Percentiles rank a stretch among this genome's conserved stretches.
phyloP scores from a whole-genome alignment of 78 protist species.

The Trichosphaerium sp. region DNA sequence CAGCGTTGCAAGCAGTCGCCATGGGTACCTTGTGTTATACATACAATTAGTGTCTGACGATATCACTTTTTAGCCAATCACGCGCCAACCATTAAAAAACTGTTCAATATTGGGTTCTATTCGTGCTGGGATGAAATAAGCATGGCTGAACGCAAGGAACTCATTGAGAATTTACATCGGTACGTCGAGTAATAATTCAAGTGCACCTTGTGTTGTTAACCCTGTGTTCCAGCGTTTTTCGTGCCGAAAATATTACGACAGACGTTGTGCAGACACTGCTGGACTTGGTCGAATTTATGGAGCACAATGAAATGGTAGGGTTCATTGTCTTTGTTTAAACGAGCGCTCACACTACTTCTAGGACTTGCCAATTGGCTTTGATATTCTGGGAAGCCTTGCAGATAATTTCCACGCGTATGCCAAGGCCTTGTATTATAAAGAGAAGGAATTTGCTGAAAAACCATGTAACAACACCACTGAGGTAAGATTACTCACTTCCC shows the following conservation, averaged over 20 bases:
- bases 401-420: slow-evolving; percentile 91
- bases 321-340: too few relatives aligned
- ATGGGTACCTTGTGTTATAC: slow-evolving; percentile 53
- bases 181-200: too few relatives aligned
- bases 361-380: slow-evolving; percentile 66
- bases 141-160: too few relatives aligned
- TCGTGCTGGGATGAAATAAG: slow-evolving; percentile 84
- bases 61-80: slow-evolving; percentile 58
- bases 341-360: too few relatives aligned
- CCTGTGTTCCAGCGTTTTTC: too few relatives aligned
- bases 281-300: slow-evolving; percentile 95
- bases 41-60: not conserved
- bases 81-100: slow-evolving; percentile 78
- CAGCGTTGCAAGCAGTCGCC: slow-evolving; percentile 89
- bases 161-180: too few relatives aligned
- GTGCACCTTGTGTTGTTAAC: too few relatives aligned
- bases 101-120: slow-evolving; percentile 93
- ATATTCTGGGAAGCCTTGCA: slow-evolving; percentile 77
- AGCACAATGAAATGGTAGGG: slow-evolving; percentile 25
- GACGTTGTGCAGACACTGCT: slow-evolving; percentile 82
- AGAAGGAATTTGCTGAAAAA: too few relatives aligned
- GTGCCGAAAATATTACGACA: slow-evolving; percentile 51
- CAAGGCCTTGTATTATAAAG: slow-evolving; percentile 90
- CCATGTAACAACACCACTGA: not conserved
- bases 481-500: not conserved